A percentile compares a stretch with the other conserved stretches of the same genome.
These are phyloP conservation scores for Gamsiella multidivaricata DNA, from an alignment of 192 early-diverging fungal species.

Conservation along the genomic window DNA sequence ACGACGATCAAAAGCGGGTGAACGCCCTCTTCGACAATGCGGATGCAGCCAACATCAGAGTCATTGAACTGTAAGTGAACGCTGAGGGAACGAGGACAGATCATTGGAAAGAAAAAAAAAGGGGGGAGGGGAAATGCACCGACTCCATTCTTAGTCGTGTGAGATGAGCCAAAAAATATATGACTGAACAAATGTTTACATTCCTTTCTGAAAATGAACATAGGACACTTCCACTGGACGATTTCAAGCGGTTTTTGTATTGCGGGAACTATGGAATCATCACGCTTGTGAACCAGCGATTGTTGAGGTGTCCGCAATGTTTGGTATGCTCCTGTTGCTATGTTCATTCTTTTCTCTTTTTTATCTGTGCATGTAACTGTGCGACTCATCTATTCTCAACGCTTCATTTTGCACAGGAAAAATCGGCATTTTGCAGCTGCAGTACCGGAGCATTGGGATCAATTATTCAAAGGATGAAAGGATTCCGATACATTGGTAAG, in stretches of 20 bases:
- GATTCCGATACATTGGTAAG: conserved; percentile 59
- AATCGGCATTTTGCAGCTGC: conserved; percentile 27
- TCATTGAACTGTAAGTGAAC: conserved; percentile 73
- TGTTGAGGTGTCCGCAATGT: conserved; percentile 74
- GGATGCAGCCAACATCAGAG: conserved; percentile 71
- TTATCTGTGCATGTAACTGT: no score
- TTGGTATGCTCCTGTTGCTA: conserved; percentile 37
- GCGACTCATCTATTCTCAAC: not conserved
- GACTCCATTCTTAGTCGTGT: no score
- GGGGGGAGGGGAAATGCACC: conserved; percentile 3
- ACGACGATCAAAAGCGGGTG: conserved; percentile 78
- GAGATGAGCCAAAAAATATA: no score
- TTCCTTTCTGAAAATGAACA: not conserved
- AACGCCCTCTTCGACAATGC: conserved; percentile 82
- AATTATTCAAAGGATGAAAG: conserved; percentile 34
- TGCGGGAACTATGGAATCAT: conserved; percentile 80
- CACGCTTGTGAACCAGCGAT: conserved; percentile 79
- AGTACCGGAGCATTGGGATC: conserved; percentile 27
- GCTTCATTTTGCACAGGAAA: conserved; percentile 17
- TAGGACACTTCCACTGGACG: conserved; percentile 77
- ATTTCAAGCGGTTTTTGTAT: conserved; percentile 86
- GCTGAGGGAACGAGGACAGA: not conserved
- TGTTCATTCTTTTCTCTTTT: not conserved
- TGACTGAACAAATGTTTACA: no score
- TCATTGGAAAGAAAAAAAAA: not conserved